A percentile compares a stretch with the other conserved stretches of the same genome.
phyloP scores from a whole-genome alignment of 2,329 filamentous ascomycete species.

The Monilinia fructigena region DNA sequence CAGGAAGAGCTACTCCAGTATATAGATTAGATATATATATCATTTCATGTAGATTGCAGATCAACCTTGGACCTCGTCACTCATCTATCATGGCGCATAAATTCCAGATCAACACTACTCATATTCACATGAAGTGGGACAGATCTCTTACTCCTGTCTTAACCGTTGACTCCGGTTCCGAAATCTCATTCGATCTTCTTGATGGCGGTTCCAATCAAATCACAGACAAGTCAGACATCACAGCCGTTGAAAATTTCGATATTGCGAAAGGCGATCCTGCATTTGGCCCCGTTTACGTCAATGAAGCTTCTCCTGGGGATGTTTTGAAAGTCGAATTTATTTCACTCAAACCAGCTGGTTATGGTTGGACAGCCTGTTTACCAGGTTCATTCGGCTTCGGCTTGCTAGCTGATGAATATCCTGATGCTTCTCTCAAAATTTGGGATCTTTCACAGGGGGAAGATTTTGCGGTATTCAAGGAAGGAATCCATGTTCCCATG shows the following conservation, averaged over 20 bases:
- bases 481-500: slow-evolving; percentile 50
- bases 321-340: slow-evolving; percentile 53
- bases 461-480: slow-evolving; percentile 47
- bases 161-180: slow-evolving; percentile 49
- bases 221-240: slow-evolving; percentile 44
- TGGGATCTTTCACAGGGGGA: slow-evolving; percentile 47
- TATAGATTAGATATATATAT: not conserved
- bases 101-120: slow-evolving; percentile 28
- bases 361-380: slow-evolving; percentile 55
- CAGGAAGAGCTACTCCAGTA: not conserved
- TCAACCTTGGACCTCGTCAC: not conserved
- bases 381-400: slow-evolving; percentile 50
- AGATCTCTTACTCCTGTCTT: slow-evolving; percentile 46
- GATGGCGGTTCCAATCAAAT: slow-evolving; percentile 54
- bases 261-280: slow-evolving; percentile 45
- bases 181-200: slow-evolving; percentile 49
- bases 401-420: slow-evolving; percentile 50
- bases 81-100: slow-evolving; percentile 26
- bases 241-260: slow-evolving; percentile 45
- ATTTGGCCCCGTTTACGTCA: slow-evolving; percentile 51
- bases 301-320: slow-evolving; percentile 51
- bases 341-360: slow-evolving; percentile 46
- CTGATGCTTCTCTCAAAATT: slow-evolving; percentile 47
- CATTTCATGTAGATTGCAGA: not conserved
- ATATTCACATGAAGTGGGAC: slow-evolving; percentile 50